phyloP scores from a whole-genome alignment of 306 rosid genomes.

The Astragalus glycyphyllos region DNA sequence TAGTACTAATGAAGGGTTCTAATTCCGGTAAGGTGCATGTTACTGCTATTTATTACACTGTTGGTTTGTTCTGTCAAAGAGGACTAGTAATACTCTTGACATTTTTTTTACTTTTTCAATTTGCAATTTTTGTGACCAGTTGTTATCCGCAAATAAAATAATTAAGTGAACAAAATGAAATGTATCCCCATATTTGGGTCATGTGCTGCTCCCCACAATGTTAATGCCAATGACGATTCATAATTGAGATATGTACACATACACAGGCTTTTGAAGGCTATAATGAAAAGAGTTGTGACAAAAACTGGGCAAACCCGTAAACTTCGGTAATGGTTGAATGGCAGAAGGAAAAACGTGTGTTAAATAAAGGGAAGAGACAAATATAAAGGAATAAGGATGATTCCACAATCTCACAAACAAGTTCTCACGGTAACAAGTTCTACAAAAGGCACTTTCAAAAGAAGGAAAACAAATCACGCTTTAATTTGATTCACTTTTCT shows the following conservation, averaged over 20 bases:
- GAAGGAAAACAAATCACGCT: slow-evolving; percentile 20
- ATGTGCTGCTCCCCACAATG: not conserved
- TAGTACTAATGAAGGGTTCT: not conserved
- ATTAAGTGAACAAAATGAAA: not conserved
- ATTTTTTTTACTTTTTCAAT: not conserved
- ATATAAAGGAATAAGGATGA: not conserved
- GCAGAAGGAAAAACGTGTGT: not conserved
- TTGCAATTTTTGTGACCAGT: not conserved
- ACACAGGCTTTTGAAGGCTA: not conserved
- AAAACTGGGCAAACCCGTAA: slow-evolving; percentile 36
- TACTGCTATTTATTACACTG: slow-evolving; percentile 30
- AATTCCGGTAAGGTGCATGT: not conserved
- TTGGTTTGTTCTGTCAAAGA: slow-evolving; percentile 24
- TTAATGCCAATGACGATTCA: slow-evolving; percentile 29
- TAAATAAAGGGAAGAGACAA: not conserved
- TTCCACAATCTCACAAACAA: not conserved
- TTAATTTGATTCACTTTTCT: too few species aligned
- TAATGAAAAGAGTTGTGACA: too few species aligned
- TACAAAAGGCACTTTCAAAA: slow-evolving; percentile 4
- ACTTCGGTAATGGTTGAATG: slow-evolving; percentile 25
- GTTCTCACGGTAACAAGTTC: slow-evolving; percentile 33
- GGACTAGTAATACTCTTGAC: not conserved
- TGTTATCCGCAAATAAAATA: slow-evolving; percentile 6
- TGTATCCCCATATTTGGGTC: too few species aligned
- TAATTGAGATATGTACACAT: not conserved